phyloP scores from a whole-genome alignment of 2,329 filamentous ascomycete genomes.

The Acrodontium crateriforme region DNA sequence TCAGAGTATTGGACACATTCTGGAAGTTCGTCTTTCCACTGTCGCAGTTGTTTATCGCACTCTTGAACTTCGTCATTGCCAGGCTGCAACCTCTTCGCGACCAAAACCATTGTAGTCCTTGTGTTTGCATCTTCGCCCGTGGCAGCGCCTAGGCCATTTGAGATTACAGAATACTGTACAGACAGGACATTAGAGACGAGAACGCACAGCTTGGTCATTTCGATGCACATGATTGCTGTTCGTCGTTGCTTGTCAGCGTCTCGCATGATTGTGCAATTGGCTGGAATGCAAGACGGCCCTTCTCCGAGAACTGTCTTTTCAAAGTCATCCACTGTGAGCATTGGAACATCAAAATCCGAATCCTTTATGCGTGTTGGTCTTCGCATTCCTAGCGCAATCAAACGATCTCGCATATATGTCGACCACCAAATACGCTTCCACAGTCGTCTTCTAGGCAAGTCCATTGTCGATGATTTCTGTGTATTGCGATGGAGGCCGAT shows the following conservation, averaged over 20 bases:
- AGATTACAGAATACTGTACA: conserved; percentile 82
- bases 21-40: conserved; percentile 63
- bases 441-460: conserved; percentile 57
- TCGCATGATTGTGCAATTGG: conserved; percentile 56
- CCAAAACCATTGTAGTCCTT: conserved; percentile 66
- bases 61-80: conserved; percentile 64
- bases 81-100: conserved; percentile 76
- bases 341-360: conserved; percentile 85
- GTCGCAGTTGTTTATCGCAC: conserved; percentile 66
- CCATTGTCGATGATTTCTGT: conserved; percentile 56
- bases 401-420: conserved; percentile 84
- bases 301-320: conserved; percentile 53
- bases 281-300: conserved; percentile 52
- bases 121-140: conserved; percentile 61
- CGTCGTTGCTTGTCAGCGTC: conserved; percentile 62
- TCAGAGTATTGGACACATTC: conserved; percentile 54
- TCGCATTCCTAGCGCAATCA: conserved; percentile 87
- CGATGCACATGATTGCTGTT: conserved; percentile 76
- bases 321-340: conserved; percentile 75
- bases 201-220: conserved; percentile 79
- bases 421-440: conserved; percentile 99
- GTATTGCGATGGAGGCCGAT: conserved; percentile 87
- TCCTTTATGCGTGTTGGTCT: conserved; percentile 84
- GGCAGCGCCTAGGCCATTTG: conserved; percentile 59
- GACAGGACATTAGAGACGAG: conserved; percentile 82